Base-by-base conservation (phyloP, 2,329 filamentous ascomycete genomes). In the Teratosphaeria pseudoeucalypti region DNA sequence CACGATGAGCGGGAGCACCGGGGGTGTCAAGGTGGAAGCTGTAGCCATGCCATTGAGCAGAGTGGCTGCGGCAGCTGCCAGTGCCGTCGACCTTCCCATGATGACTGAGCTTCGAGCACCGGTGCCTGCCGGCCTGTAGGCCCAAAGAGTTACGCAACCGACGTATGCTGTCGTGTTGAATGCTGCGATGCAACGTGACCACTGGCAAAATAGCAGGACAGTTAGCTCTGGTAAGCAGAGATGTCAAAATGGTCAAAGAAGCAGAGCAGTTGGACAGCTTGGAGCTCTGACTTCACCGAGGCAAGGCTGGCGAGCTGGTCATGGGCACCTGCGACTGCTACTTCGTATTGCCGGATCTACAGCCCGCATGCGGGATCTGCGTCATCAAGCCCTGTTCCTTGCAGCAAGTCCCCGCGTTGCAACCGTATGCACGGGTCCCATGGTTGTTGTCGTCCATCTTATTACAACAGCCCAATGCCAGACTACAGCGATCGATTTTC, bases 1-100 rank as follows among this genome's bases (percentile, higher is more conserved):
- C 54, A 81, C 78, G 60, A 79, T 74, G 63, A 80, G 72, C 14
- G 78, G 78, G 54, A 81, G 73, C 6, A 80, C 76, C 12, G 78
- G 78, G 58, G 83, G 83, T 34, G 77, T 80, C 56, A 85, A 75
- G 34, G 73, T 77, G 16, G 82, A 84, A 26, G 81, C 80, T 55
- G 74, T 68, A 59, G 71, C 71, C 58, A 76, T 49, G 19, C 43
- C 43, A 49, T 49, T 49, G 19, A 49, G 43, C 5, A n/a, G 19
- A 6, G 19, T 19, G 9, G 43, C 43, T 49, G 19, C 19, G 16
- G 9, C 9, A 49, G 16, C 37, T 16, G 43, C 43, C 43, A 23
- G 19, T 23, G 43, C 16, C 16, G 19, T 23, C 6, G 43, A 49
- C 16, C 9, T 16, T 23, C 19, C 23, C 43, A 49, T 49, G 16